Percentiles rank a stretch among this genome's conserved stretches.
phyloP scores from a whole-genome alignment of 805 yeast species.

The Candida multigemmis region DNA sequence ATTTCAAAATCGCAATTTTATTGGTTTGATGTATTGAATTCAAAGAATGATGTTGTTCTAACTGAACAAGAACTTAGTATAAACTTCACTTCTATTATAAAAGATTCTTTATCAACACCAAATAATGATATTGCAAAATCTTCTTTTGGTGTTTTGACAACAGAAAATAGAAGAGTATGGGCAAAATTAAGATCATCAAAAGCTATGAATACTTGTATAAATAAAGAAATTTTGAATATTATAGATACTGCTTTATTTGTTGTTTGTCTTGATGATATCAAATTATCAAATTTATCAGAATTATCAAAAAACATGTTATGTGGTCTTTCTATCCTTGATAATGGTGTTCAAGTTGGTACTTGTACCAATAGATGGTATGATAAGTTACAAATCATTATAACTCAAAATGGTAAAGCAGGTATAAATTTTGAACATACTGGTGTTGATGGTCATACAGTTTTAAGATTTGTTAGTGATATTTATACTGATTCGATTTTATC shows the following conservation, averaged over 20 bases:
- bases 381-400: slow-evolving; percentile 78
- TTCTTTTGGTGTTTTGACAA: slow-evolving; percentile 83
- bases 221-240: slow-evolving; percentile 62
- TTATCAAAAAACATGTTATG: slow-evolving; percentile 80
- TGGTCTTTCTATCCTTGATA: slow-evolving; percentile 69
- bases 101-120: slow-evolving; percentile 54
- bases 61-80: slow-evolving; percentile 67
- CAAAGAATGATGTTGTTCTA: slow-evolving; percentile 59
- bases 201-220: slow-evolving; percentile 37
- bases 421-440: slow-evolving; percentile 92
- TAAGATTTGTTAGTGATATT: slow-evolving; percentile 80
- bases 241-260: slow-evolving; percentile 79
- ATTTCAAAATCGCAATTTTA: slow-evolving; percentile 81
- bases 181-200: slow-evolving; percentile 56
- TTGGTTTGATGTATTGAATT: slow-evolving; percentile 89
- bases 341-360: slow-evolving; percentile 88
- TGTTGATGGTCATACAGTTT: slow-evolving; percentile 90
- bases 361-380: slow-evolving; percentile 95
- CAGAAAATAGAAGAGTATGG: slow-evolving; percentile 87
- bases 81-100: slow-evolving; percentile 67
- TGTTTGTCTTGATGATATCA: slow-evolving; percentile 75
- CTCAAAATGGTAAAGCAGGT: slow-evolving; percentile 87
- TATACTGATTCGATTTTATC: slow-evolving; percentile 85
- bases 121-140: slow-evolving; percentile 57
- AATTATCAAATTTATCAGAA: slow-evolving; percentile 51